These are phyloP conservation scores for Botrytis deweyae DNA, from an alignment of 2,329 filamentous ascomycete genomes.

Conservation along the genomic window DNA sequence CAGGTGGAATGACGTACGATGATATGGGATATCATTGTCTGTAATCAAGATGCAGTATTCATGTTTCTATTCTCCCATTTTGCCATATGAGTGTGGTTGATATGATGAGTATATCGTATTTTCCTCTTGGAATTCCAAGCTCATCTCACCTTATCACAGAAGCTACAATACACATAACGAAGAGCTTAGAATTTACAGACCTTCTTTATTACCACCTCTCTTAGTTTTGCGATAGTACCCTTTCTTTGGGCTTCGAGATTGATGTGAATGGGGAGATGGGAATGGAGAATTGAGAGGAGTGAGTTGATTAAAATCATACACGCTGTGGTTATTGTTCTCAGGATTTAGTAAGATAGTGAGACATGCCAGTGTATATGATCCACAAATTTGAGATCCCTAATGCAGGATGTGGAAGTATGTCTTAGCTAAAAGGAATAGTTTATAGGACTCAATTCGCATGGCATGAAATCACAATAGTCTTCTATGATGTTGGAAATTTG, in stretches of 20 bases:
- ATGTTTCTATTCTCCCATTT: background rate
- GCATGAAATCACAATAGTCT: background rate
- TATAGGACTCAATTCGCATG: background rate
- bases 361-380: rapidly evolving
- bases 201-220: background rate
- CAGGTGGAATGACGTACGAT: background rate
- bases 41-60: background rate
- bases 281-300: background rate
- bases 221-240: background rate
- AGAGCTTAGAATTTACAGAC: background rate
- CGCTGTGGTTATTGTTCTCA: background rate
- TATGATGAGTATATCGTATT: background rate
- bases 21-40: background rate
- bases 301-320: background rate
- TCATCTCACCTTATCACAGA: background rate
- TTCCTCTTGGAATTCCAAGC: background rate
- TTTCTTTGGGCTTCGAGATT: background rate
- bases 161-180: background rate
- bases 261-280: background rate
- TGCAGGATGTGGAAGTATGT: background rate
- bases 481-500: background rate
- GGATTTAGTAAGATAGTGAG: too few relatives aligned
- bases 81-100: background rate
- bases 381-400: background rate
- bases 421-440: background rate